Evolutionary conservation across 306 rosid genomes (phyloP), one percentile per base, ranked within the genome.

Genomic region (Cucurbita maxima): DNA sequence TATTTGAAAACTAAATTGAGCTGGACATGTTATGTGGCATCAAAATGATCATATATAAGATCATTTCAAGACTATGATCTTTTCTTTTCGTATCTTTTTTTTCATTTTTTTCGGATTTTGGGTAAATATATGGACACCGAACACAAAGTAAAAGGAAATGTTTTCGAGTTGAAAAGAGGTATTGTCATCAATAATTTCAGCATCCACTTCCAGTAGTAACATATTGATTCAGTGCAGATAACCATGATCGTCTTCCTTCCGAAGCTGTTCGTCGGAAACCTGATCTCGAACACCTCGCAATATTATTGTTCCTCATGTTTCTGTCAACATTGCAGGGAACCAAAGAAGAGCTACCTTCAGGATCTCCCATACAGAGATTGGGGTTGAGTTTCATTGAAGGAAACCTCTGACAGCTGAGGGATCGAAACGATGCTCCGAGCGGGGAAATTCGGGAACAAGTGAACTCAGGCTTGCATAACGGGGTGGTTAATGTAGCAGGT

Each of bases 371-470:
- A 77, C 97, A 95, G 34, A 88, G 84, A 69, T 79, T 78, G 7
- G 86, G 20, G 73, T 78, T 91, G 50, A 90, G 55, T 77, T 72
- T 87, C 73, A 90, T 59, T 0, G 91, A 89, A 44, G 87, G 79
- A 79, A 94, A 80, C 76, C 84, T 83, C 74, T 86, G 95, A 85
- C 88, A 87, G 82, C 94, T 90, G 52, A 82, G 53, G 72, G 96
- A 88, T 58, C 90, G 87, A 73, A 86, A 86, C 15, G 85, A 36
- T 5, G 83, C 74, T 37, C 81, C 82, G 6, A 79, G 76, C 12
- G 86, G 75, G 7, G 91, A 74, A 20, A 25, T 76, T 53, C 82
- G 76, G 3, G 89, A 67, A 76, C 82, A 79, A 15, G 87, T 75
- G 34, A 82, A 62, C 51, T 81, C 66, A 4, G 85, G 83, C 57